Evolutionary conservation across 495 filamentous ascomycete species (phyloP).

Genomic region (Bathelium albidoporum): DNA sequence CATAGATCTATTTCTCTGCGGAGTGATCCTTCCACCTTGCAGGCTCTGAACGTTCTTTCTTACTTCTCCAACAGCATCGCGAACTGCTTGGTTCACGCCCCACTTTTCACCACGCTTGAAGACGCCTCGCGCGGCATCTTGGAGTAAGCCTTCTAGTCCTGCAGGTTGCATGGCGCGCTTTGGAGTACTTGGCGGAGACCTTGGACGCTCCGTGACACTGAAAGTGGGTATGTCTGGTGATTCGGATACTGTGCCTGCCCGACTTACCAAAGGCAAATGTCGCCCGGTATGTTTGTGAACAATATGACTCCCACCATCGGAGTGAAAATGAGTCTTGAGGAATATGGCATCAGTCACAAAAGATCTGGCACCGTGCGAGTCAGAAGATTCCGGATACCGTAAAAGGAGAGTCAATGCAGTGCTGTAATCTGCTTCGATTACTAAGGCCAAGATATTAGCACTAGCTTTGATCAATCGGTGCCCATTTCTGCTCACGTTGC

Average conservation of each 20-base stretch:
- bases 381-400: constrained; percentile 60
- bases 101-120: constrained; percentile 74
- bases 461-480: background rate
- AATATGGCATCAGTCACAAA: constrained; percentile 87
- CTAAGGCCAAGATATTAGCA: constrained; percentile 33
- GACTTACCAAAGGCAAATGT: constrained; percentile 26
- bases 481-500: constrained; percentile 51
- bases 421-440: constrained; percentile 78
- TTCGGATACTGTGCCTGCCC: constrained; percentile 16
- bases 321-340: constrained; percentile 62
- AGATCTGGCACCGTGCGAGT: constrained; percentile 55
- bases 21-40: background rate
- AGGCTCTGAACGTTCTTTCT: constrained; percentile 52
- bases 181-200: background rate
- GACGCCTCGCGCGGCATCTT: constrained; percentile 76
- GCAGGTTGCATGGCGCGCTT: background rate
- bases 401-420: constrained; percentile 69
- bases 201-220: background rate
- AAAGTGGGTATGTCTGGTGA: background rate
- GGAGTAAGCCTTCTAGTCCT: constrained; percentile 20
- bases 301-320: constrained; percentile 59
- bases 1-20: background rate
- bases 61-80: constrained; percentile 80
- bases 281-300: constrained; percentile 69
- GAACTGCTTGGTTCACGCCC: constrained; percentile 81